Conservation (phyloP, 2,329 filamentous ascomycete species). For the Didymella exigua region DNA sequence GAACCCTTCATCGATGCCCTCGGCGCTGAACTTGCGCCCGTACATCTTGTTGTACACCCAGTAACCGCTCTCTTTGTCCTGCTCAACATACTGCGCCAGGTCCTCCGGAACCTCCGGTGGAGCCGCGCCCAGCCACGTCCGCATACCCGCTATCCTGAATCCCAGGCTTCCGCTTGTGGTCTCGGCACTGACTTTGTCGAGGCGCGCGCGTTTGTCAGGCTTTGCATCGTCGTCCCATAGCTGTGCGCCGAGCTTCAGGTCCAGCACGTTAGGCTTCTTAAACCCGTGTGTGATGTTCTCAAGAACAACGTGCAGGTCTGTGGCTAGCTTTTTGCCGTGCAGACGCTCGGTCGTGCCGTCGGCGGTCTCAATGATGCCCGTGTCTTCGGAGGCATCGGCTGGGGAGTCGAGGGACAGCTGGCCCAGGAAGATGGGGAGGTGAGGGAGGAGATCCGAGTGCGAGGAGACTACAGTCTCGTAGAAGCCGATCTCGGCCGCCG, state of each 20-base stretch:
- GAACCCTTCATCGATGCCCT: constrained; percentile 64
- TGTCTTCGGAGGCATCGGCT: constrained; percentile 27
- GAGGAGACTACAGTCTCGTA: constrained; percentile 73
- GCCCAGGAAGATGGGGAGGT: constrained; percentile 87
- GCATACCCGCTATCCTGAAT: constrained; percentile 70
- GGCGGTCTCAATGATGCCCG: constrained; percentile 36
- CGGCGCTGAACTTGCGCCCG: constrained; percentile 61
- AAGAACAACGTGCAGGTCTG: constrained; percentile 79
- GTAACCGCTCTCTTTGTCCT: constrained; percentile 59
- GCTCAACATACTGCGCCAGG: constrained; percentile 40
- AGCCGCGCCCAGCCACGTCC: constrained; percentile 56
- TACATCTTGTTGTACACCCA: constrained; percentile 70
- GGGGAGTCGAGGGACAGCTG: constrained; percentile 65
- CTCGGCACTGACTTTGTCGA: constrained; percentile 64
- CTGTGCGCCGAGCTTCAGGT: constrained; percentile 86
- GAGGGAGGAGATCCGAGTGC: constrained; percentile 74
- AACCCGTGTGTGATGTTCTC: constrained; percentile 85
- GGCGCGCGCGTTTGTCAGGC: constrained; percentile 61
- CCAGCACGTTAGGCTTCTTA: constrained; percentile 83
- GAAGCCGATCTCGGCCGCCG: constrained; percentile 81
- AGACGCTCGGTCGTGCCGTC: constrained; percentile 46
- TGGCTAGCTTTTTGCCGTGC: constrained; percentile 70
- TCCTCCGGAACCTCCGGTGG: constrained; percentile 29
- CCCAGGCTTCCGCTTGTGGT: constrained; percentile 66
- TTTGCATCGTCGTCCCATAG: constrained; percentile 79